These are phyloP conservation scores for Macadamia integrifolia DNA, from an alignment of 164 flowering plant species.

Conservation along the genomic window DNA sequence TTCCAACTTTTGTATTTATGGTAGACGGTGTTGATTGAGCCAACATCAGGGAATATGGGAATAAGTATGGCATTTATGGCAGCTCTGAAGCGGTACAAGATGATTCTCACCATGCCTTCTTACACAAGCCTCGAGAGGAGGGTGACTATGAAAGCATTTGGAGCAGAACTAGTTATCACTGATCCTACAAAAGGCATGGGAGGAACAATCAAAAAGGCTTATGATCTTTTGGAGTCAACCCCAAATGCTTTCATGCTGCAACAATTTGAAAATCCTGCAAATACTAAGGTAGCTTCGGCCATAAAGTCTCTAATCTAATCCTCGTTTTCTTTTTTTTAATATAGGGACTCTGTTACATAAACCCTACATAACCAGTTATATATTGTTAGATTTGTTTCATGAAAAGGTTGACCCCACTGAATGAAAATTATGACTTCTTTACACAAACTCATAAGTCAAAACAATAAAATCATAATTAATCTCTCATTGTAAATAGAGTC, in stretches of 20 bases:
- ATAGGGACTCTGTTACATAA: too few species aligned
- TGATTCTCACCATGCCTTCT: constrained; percentile 95
- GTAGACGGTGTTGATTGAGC: constrained; percentile 89
- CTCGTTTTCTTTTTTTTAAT: too few species aligned
- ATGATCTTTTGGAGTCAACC: constrained; percentile 71
- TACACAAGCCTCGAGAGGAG: constrained; percentile 97
- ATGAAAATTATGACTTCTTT: not conserved
- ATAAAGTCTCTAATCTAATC: too few species aligned
- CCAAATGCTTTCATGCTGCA: constrained; percentile 85
- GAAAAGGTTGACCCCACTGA: too few species aligned
- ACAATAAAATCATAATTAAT: not conserved
- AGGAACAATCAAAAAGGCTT: constrained; percentile 89
- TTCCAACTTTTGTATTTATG: not conserved
- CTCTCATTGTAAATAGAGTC: constrained; percentile 42
- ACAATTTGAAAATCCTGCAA: constrained; percentile 90
- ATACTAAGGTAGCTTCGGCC: constrained; percentile 48
- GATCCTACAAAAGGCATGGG: constrained; percentile 96
- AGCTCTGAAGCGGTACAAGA: constrained; percentile 89
- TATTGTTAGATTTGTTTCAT: too few species aligned
- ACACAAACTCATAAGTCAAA: not conserved
- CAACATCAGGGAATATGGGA: constrained; percentile 98
- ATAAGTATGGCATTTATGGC: constrained; percentile 96
- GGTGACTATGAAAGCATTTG: constrained; percentile 90
- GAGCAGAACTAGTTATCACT: constrained; percentile 81
- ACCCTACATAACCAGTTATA: too few species aligned